These are phyloP conservation scores for Globisporangium acanthophoron DNA, from an alignment of 352 stramenopile species.

Conservation along the genomic window DNA sequence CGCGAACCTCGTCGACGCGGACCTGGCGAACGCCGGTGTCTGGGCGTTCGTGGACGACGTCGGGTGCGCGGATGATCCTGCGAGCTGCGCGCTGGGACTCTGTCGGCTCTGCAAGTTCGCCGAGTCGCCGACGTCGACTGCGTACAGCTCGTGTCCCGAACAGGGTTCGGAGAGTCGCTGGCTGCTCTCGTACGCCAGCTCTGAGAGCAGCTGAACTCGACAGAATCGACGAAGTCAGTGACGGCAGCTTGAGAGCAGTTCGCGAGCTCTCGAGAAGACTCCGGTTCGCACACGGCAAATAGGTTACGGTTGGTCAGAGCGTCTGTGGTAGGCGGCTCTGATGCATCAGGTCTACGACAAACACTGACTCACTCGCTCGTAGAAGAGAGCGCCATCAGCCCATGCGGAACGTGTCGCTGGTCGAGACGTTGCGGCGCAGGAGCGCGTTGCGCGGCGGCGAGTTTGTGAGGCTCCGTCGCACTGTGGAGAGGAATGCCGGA, in stretches of 20 bases:
- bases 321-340: background rate
- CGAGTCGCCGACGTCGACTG: background rate
- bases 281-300: background rate
- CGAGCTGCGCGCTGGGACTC: background rate
- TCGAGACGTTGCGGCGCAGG: constrained; percentile 31
- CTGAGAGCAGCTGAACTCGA: no score
- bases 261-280: no score
- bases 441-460: constrained; percentile 29
- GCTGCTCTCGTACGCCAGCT: constrained; percentile 7
- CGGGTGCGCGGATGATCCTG: background rate
- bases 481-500: constrained; percentile 39
- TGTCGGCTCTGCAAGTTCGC: constrained; percentile 7
- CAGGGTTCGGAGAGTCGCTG: background rate
- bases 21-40: constrained; percentile 1
- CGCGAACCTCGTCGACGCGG: constrained; percentile 3
- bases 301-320: background rate
- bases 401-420: constrained; percentile 30
- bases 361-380: background rate
- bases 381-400: background rate
- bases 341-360: background rate
- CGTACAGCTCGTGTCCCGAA: background rate
- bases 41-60: constrained; percentile 12
- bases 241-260: no score
- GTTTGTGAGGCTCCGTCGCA: constrained; percentile 48
- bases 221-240: no score